Evolutionary conservation across 192 early-diverging fungal species (phyloP).

Genomic region (Backusella mclennaniae): DNA sequence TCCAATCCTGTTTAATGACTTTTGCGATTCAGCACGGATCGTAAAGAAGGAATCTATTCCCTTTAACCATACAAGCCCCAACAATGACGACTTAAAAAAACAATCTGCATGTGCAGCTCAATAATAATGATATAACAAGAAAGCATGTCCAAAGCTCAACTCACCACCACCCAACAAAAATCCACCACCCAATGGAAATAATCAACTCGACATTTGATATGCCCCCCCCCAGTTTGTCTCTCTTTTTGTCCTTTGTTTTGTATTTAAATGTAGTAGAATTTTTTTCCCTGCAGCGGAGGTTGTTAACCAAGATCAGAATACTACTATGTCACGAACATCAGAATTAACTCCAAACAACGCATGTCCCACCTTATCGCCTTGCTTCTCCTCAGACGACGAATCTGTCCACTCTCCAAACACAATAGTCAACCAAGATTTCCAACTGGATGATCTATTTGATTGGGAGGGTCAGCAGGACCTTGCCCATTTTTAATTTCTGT

Average conservation of each 20-base stretch:
- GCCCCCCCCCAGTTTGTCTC: not conserved
- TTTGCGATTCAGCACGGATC: constrained; percentile 54
- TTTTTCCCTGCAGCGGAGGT: constrained; percentile 45
- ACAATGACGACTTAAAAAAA: not conserved
- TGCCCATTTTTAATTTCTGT: not conserved
- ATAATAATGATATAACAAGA: not conserved
- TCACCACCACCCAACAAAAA: not conserved
- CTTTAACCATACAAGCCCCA: not conserved
- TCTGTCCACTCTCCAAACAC: constrained; percentile 7
- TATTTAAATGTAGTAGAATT: not conserved
- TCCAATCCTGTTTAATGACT: constrained; percentile 42
- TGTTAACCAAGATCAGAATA: constrained; percentile 20
- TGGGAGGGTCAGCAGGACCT: constrained; percentile 36
- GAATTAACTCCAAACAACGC: constrained; percentile 1
- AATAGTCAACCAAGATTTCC: constrained; percentile 17
- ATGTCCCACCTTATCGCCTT: constrained; percentile 26
- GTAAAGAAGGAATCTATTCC: constrained; percentile 21
- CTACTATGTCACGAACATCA: constrained; percentile 3
- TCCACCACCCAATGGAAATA: constrained; percentile 41
- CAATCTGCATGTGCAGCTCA: not conserved
- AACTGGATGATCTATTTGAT: constrained; percentile 38
- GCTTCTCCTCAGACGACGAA: constrained; percentile 32
- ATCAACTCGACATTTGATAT: not conserved
- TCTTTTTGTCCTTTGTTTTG: not conserved
- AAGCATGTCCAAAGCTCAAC: not conserved